These are phyloP conservation scores for Cornus controversa DNA, from an alignment of 148 eudicot species.

Conservation along the genomic window DNA sequence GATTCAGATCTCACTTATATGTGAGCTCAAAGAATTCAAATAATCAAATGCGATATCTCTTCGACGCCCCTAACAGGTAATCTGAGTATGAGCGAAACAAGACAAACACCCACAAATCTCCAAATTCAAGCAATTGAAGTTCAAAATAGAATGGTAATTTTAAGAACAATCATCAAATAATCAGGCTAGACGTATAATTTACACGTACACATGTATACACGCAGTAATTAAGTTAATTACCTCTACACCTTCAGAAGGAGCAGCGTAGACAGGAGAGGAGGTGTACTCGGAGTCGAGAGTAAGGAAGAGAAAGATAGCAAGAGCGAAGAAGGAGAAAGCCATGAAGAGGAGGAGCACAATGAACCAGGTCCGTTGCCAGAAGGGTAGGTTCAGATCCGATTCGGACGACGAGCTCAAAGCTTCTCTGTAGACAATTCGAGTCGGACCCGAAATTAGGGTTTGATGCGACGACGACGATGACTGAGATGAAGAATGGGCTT, in stretches of 20 bases:
- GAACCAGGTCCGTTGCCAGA: constrained; percentile 85
- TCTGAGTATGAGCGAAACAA: too few relatives aligned
- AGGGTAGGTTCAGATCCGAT: constrained; percentile 43
- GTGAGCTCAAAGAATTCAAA: too few relatives aligned
- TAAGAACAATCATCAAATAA: background rate
- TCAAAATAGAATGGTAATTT: background rate
- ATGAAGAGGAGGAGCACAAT: constrained; percentile 49
- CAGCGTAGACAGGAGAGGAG: constrained; percentile 42
- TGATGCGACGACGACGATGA: constrained; percentile 22
- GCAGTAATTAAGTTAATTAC: constrained; percentile 16
- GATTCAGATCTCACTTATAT: too few relatives aligned
- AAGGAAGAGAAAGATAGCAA: constrained; percentile 68
- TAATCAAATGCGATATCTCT: background rate
- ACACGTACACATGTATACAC: background rate
- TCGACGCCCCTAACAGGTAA: background rate
- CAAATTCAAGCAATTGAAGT: background rate
- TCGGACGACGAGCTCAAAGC: constrained; percentile 22
- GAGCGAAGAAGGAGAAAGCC: constrained; percentile 66
- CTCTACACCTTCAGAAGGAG: constrained; percentile 62
- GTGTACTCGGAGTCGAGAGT: constrained; percentile 57
- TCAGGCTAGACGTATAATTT: background rate
- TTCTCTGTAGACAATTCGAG: constrained; percentile 52
- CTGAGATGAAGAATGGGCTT: constrained; percentile 28
- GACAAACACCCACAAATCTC: too few relatives aligned
- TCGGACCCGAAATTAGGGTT: constrained; percentile 24